phyloP scores from a whole-genome alignment of 2,329 filamentous ascomycete species.

The Rugonectria rugulosa region DNA sequence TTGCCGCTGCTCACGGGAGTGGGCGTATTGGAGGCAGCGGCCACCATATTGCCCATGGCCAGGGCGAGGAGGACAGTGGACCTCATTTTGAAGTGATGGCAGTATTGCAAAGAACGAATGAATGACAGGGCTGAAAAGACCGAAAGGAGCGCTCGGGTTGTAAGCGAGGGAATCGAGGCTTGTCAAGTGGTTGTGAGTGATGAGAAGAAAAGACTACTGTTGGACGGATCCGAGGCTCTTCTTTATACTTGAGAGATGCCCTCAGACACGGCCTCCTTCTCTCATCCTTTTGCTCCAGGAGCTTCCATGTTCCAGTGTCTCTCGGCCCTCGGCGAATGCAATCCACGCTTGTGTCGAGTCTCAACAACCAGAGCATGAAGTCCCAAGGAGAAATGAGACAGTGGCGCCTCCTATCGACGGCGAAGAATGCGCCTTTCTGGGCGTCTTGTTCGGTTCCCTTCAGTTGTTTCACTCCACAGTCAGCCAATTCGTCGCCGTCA shows the following conservation, averaged over 20 bases:
- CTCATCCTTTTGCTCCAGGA: constrained; percentile 4
- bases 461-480: constrained; percentile 34
- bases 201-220: constrained; percentile 16
- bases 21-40: constrained; percentile 32
- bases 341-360: constrained; percentile 5
- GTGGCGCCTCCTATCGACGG: constrained; percentile 20
- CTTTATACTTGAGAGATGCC: constrained; percentile 40
- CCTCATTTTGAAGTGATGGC: constrained; percentile 40
- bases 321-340: constrained; percentile 31
- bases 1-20: constrained; percentile 11
- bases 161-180: constrained; percentile 44
- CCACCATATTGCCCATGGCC: constrained; percentile 42
- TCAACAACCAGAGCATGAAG: constrained; percentile 9
- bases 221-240: constrained; percentile 31
- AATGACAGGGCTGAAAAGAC: constrained; percentile 39
- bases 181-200: constrained; percentile 33
- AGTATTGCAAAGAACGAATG: constrained; percentile 30
- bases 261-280: not conserved
- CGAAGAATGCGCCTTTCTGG: constrained; percentile 34
- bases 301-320: not conserved
- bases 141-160: constrained; percentile 39
- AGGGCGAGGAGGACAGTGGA: constrained; percentile 41
- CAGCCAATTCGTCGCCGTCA: constrained; percentile 6
- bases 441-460: constrained; percentile 23
- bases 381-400: constrained; percentile 35